Percentiles rank a stretch among this genome's conserved stretches.
phyloP scores from a whole-genome alignment of 176 grass and related monocot species.

The Typha latifolia region DNA sequence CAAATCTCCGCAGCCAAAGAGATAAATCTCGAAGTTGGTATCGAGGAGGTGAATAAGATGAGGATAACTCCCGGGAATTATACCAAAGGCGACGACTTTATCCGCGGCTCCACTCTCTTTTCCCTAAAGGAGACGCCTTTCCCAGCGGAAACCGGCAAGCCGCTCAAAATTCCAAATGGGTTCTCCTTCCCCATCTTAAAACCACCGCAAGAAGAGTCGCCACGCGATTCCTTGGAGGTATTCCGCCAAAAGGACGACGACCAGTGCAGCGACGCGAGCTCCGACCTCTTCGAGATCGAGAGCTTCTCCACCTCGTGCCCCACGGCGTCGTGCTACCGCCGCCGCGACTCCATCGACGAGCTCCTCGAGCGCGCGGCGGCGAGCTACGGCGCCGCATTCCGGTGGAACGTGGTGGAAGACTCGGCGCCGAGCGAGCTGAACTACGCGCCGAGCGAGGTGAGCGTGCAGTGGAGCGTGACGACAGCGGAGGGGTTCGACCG shows the following conservation, averaged over 20 bases:
- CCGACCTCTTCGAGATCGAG: constrained; percentile 48
- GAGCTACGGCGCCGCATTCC: not conserved
- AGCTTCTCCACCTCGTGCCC: constrained; percentile 21
- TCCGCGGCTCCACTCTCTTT: constrained; percentile 7
- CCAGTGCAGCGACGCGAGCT: constrained; percentile 39
- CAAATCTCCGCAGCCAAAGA: constrained; percentile 2
- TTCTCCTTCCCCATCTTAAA: constrained; percentile 20
- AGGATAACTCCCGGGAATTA: constrained; percentile 25
- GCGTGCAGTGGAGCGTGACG: constrained; percentile 40
- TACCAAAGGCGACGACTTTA: constrained; percentile 10
- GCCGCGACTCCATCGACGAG: constrained; percentile 30
- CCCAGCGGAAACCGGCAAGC: constrained; percentile 7
- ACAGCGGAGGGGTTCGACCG: constrained; percentile 39
- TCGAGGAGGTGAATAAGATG: constrained; percentile 15
- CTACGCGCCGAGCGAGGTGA: constrained; percentile 36
- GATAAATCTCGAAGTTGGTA: constrained; percentile 11
- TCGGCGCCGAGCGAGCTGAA: constrained; percentile 26
- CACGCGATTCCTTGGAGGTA: constrained; percentile 18
- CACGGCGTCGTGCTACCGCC: constrained; percentile 27
- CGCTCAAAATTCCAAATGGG: not conserved
- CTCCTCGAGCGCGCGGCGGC: constrained; percentile 14
- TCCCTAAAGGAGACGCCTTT: constrained; percentile 9
- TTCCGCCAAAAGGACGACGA: constrained; percentile 35
- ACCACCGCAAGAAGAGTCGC: not conserved
- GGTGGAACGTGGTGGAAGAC: not conserved